Conservation (phyloP, 2,329 filamentous ascomycete genomes). For the Raffaelea arxii region DNA sequence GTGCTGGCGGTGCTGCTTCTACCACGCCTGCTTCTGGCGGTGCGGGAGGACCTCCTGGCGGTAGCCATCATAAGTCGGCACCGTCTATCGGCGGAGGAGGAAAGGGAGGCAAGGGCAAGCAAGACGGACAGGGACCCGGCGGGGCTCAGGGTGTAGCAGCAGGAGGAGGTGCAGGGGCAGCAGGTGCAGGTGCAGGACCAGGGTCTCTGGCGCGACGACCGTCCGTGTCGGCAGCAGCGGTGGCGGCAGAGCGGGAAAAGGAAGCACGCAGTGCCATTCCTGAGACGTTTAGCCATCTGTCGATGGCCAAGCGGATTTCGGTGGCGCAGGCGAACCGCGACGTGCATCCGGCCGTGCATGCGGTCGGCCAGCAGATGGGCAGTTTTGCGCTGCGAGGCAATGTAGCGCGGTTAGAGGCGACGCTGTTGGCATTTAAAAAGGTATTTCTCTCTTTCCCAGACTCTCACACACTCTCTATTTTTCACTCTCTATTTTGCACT, state of each 20-base stretch:
- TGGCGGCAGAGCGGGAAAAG: slow-evolving; percentile 40
- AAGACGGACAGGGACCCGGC: too few species aligned
- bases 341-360: slow-evolving; percentile 79
- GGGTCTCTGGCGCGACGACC: slow-evolving; percentile 1
- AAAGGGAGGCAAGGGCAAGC: slow-evolving; percentile 1
- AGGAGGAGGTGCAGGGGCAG: not conserved
- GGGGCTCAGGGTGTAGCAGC: not conserved
- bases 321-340: slow-evolving; percentile 56
- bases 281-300: slow-evolving; percentile 74
- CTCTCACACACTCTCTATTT: not conserved
- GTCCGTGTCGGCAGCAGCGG: slow-evolving; percentile 5
- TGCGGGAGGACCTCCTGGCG: slow-evolving; percentile 17
- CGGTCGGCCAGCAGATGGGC: slow-evolving; percentile 82
- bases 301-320: slow-evolving; percentile 50
- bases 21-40: not conserved
- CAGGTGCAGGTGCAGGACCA: not conserved
- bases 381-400: slow-evolving; percentile 84
- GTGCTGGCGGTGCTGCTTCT: not conserved
- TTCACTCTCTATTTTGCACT: not conserved
- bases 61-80: slow-evolving; percentile 10
- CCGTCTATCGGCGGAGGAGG: not conserved
- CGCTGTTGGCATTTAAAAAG: slow-evolving; percentile 80
- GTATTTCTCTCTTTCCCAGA: slow-evolving; percentile 28
- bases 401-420: slow-evolving; percentile 78
- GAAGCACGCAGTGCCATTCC: slow-evolving; percentile 54